These are phyloP conservation scores for Imleria badia DNA, from an alignment of 768 basidiomycete species.

Conservation along the genomic window DNA sequence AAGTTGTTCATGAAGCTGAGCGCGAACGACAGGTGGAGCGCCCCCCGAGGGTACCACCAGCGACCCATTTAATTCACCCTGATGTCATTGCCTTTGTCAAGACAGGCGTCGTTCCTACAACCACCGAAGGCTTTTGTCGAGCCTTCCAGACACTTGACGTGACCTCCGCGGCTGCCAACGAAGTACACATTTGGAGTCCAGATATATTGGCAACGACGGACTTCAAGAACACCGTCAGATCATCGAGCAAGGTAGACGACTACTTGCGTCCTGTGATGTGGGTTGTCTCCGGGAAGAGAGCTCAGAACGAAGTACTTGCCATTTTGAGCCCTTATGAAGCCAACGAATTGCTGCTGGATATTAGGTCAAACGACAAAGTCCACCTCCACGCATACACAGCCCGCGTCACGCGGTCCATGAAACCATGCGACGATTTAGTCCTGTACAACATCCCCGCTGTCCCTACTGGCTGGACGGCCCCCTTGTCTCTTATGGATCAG, in stretches of 20 bases:
- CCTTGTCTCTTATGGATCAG: conserved; percentile 10
- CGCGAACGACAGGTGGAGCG: conserved; percentile 40
- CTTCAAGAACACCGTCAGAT: conserved; percentile 12
- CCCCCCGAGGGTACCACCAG: conserved; percentile 27
- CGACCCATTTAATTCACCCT: conserved; percentile 20
- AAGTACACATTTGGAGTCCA: conserved; percentile 21
- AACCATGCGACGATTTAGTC: conserved; percentile 36
- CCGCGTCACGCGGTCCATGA: conserved; percentile 33
- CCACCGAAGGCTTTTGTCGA: conserved; percentile 22
- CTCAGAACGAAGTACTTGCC: conserved; percentile 29
- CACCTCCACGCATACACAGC: conserved; percentile 46
- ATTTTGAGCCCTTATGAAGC: conserved; percentile 44
- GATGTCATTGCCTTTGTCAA: conserved; percentile 28
- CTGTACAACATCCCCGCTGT: conserved; percentile 10
- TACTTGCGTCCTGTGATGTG: too few species aligned
- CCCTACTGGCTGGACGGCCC: not conserved
- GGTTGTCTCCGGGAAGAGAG: too few species aligned
- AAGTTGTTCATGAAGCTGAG: conserved; percentile 45
- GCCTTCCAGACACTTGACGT: conserved; percentile 9
- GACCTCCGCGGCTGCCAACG: conserved; percentile 12
- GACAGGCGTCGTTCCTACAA: conserved; percentile 25
- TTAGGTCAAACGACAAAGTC: conserved; percentile 33
- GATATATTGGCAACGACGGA: conserved; percentile 16
- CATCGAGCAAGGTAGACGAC: conserved; percentile 4
- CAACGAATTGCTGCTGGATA: conserved; percentile 36